phyloP scores from a whole-genome alignment of 2,329 filamentous ascomycete genomes.

The Apiospora phragmitis region DNA sequence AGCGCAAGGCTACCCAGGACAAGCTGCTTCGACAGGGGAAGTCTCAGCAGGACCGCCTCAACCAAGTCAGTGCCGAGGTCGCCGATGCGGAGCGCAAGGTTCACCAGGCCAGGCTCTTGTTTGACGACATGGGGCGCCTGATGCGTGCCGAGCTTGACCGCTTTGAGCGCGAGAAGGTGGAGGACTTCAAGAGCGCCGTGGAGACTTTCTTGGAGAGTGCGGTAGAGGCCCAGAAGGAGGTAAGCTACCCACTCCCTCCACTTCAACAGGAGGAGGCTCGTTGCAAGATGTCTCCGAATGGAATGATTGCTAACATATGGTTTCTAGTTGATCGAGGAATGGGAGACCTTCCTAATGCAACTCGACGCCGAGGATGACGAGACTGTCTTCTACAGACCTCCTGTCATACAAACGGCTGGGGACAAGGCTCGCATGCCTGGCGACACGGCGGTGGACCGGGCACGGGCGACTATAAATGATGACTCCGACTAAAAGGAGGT shows the following conservation, averaged over 20 bases:
- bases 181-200: slow-evolving; percentile 97
- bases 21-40: slow-evolving; percentile 94
- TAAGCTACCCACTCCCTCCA: slow-evolving; percentile 47
- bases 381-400: slow-evolving; percentile 64
- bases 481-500: slow-evolving; percentile 52
- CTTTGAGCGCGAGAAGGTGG: slow-evolving; percentile 96
- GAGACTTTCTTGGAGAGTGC: slow-evolving; percentile 97
- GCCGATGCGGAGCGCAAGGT: slow-evolving; percentile 93
- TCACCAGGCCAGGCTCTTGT: slow-evolving; percentile 84
- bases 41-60: slow-evolving; percentile 92
- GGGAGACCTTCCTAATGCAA: slow-evolving; percentile 98
- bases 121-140: slow-evolving; percentile 95
- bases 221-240: slow-evolving; percentile 98
- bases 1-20: slow-evolving; percentile 85
- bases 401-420: slow-evolving; percentile 52
- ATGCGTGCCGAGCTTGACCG: slow-evolving; percentile 90
- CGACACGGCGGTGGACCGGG: slow-evolving; percentile 61
- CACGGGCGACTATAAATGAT: slow-evolving; percentile 58
- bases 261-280: background rate
- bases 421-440: slow-evolving; percentile 42
- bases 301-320: background rate
- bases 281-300: background rate
- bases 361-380: slow-evolving; percentile 91
- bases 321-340: slow-evolving; percentile 72
- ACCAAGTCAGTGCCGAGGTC: slow-evolving; percentile 89